Base-by-base conservation (phyloP, 2,329 filamentous ascomycete species). In the Clonostachys solani region DNA sequence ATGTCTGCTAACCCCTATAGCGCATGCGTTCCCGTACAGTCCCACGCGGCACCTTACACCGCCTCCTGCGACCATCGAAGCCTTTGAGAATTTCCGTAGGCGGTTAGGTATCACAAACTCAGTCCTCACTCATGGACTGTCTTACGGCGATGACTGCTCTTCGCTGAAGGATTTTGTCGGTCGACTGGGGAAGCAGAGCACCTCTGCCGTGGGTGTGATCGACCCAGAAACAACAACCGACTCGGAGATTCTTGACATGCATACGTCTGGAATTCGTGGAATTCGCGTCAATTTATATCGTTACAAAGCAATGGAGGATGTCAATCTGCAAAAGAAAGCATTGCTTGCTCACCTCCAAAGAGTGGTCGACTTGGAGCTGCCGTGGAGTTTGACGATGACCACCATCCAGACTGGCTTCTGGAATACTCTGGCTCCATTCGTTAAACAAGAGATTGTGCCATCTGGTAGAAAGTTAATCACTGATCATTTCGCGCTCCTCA, bases 401-500 rank as follows among this genome's bases (percentile, higher is more conserved):
- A 38, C 36, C 15, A 38, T 38, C 8, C 36, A 18, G 36, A 38
- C 36, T 18, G 36, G 17, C 15, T n/a, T 18, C 17, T 38, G 36
- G 36, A 10, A 38, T 38, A n/a, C 12, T 38, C 12, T 38, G 15
- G 36, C 15, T 2, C 15, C 36, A 38, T 38, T 38, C 36, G 17
- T 38, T 38, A n/a, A 12, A 12, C 15, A n/a, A 7, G 17, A 38
- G 15, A 18, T 38, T 18, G 36, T 18, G 4, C 36, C 15, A 12
- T 38, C 36, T n/a, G 36, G 36, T 5, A 38, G 15, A n/a, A 9
- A n/a, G 10, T 12, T 68, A 3, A 56, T 69, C 0, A 68, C 65
- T 1, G 66, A 69, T 41, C 66, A 69, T 44, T 66, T 68, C 45
- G 65, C 58, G 0, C 52, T 68, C 13, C 45, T 69, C 0, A 68